These are phyloP conservation scores for Nematocida major DNA, from an alignment of 371 early-diverging fungal genomes.

Conservation along the genomic window DNA sequence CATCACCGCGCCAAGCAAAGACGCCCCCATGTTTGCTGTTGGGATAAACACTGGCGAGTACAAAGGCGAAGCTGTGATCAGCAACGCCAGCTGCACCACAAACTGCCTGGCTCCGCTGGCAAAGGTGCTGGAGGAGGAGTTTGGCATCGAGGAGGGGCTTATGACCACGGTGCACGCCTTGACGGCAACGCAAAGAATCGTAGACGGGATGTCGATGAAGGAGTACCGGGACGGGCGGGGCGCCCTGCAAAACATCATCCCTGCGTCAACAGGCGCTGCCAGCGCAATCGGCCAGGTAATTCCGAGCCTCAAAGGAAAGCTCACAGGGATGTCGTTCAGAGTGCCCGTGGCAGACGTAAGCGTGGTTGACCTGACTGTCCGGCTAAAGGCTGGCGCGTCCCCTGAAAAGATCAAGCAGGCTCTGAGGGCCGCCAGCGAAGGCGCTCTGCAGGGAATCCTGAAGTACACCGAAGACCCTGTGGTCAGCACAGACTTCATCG, in stretches of 20 bases:
- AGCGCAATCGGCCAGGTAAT: conserved; percentile 96
- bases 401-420: conserved; percentile 44
- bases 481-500: conserved; percentile 88
- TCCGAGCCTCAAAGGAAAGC: conserved; percentile 84
- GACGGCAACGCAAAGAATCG: conserved; percentile 97
- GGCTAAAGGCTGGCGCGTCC: conserved; percentile 76
- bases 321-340: conserved; percentile 89
- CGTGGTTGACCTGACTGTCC: conserved; percentile 90
- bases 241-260: conserved; percentile 93
- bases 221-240: conserved; percentile 92
- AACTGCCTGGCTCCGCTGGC: conserved; percentile 97
- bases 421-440: conserved; percentile 67
- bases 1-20: conserved; percentile 87
- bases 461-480: conserved; percentile 88
- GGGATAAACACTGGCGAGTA: conserved; percentile 86
- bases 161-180: conserved; percentile 97
- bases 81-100: conserved; percentile 99
- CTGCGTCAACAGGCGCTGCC: conserved; percentile 96
- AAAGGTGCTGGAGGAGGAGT: conserved; percentile 87
- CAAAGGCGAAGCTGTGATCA: conserved; percentile 75
- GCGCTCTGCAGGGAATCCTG: conserved; percentile 79
- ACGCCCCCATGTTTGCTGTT: conserved; percentile 71
- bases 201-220: conserved; percentile 91
- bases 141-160: conserved; percentile 73
- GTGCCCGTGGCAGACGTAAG: conserved; percentile 92